phyloP scores from a whole-genome alignment of 331 rosid genomes.

The Spiraea crenata region DNA sequence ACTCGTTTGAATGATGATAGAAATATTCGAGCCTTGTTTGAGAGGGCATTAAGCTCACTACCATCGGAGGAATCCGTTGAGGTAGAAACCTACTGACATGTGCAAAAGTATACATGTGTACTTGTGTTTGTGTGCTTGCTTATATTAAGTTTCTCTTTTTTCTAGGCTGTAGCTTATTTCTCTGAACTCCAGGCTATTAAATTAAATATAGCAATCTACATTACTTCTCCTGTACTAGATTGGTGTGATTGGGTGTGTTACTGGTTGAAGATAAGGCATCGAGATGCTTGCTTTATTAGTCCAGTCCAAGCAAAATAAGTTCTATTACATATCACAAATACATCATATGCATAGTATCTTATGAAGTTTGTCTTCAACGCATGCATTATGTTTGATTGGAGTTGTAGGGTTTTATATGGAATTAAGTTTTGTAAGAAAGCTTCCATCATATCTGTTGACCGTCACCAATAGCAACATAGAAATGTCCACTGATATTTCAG shows the following conservation, averaged over 20 bases:
- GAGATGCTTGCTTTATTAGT: background rate
- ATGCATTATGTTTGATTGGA: too few relatives aligned
- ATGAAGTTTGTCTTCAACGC: too few relatives aligned
- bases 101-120: background rate
- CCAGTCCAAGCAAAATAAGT: background rate
- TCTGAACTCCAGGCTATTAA: background rate
- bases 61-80: constrained; percentile 76
- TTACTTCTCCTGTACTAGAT: background rate
- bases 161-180: constrained; percentile 1
- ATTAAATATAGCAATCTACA: background rate
- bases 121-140: background rate
- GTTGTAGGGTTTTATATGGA: too few relatives aligned
- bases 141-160: background rate
- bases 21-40: constrained; percentile 91
- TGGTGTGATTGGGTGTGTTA: background rate
- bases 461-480: background rate
- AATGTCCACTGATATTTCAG: too few relatives aligned
- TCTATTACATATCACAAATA: too few relatives aligned
- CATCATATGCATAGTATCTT: too few relatives aligned
- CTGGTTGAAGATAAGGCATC: background rate
- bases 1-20: constrained; percentile 88
- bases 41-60: constrained; percentile 84
- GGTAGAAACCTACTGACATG: constrained; percentile 38
- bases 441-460: background rate
- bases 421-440: background rate